phyloP scores from a whole-genome alignment of 352 stramenopile genomes.

The Blastocystis sp. region DNA sequence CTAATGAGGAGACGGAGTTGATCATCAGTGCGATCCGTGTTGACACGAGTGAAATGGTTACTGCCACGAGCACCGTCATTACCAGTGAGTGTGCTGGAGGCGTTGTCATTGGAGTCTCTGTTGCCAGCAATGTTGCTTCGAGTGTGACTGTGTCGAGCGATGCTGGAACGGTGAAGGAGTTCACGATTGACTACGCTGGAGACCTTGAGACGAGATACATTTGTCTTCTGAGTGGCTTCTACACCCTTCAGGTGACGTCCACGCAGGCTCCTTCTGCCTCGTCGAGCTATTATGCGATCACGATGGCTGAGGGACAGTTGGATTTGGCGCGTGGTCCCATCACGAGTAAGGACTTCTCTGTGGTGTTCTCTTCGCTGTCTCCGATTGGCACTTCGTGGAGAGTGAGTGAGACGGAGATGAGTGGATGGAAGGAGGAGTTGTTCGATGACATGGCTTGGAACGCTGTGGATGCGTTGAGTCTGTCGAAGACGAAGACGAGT shows the following conservation, averaged over 20 bases:
- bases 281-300: neutral
- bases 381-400: neutral
- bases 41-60: neutral
- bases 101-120: neutral
- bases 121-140: neutral
- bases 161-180: neutral
- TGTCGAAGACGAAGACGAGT: neutral
- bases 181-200: no score
- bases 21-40: neutral
- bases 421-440: neutral
- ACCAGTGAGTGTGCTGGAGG: neutral
- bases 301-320: neutral
- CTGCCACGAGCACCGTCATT: neutral
- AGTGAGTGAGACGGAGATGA: neutral
- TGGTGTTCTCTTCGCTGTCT: neutral
- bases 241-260: no score
- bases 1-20: neutral
- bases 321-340: neutral
- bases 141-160: neutral
- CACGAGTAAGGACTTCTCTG: neutral
- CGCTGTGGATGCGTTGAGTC: neutral
- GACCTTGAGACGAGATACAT: no score
- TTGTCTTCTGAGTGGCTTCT: no score
- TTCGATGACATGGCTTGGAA: neutral
- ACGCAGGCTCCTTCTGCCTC: neutral